Base-by-base conservation (phyloP, 1,139 yeast genomes). In the Geotrichum fermentans region DNA sequence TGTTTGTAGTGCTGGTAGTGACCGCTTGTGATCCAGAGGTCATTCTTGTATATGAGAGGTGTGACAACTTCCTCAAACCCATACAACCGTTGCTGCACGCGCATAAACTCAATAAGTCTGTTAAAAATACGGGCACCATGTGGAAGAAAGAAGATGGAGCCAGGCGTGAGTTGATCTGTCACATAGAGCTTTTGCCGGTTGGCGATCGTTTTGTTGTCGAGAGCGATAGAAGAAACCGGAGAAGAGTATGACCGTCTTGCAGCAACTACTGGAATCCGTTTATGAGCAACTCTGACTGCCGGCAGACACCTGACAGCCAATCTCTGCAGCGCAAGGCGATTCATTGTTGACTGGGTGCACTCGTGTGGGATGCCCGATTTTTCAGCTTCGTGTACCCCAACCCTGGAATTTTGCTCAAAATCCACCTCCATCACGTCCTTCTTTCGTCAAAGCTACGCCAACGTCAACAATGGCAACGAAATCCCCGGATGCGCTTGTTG, bases 1-100 rank as follows among this genome's bases (percentile, higher is more conserved):
- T 87, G 95, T 58, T 86, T 79, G 65, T 92, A 92, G 64, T 92
- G 92, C 21, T 83, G 87, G 97, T 97, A 92, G 67, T 92, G 99
- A 0, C 98, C 98, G 7, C 96, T 86, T 41, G 77, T 79, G 65
- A 89, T 85, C 96, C 97, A 92, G 24, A 92, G 71, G 49, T 82
- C 77, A 53, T 82, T 82, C 61, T 86, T 87, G 69, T 83, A 94
- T 33, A 92, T 86, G 60, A 92, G 74, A 1, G 98, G 99, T 0
- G 97, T 88, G 35, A 92, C 80, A 11, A 92, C 97, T 65, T 92
- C 98, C 54, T 86, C 82, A 61, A 88, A 94, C 0, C 96, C 96
- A 58, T 84, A 86, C 56, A 78, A 79, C 38, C 80, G 75, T 61
- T 89, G 95, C 57, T 83, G 96, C 47, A 80, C 71, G 64, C 86